These are phyloP conservation scores for Podospora comata DNA, from an alignment of 495 filamentous ascomycete species.

Conservation along the genomic window DNA sequence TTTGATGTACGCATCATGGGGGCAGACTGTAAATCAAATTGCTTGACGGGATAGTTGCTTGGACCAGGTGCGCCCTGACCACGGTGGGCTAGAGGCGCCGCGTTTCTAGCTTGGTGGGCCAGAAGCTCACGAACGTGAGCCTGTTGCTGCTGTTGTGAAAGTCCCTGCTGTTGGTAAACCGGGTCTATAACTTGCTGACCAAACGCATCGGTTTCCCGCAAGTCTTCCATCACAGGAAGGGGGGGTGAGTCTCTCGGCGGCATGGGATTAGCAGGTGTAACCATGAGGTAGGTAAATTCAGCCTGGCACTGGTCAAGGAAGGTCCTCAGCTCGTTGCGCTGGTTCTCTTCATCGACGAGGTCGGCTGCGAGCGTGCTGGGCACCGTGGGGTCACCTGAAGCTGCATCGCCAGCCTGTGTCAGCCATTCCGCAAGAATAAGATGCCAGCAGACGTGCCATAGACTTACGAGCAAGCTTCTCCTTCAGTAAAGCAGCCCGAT, in stretches of 20 bases:
- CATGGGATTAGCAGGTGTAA: constrained; percentile 59
- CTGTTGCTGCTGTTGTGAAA: constrained; percentile 31
- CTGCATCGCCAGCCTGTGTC: neutral
- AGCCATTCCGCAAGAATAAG: neutral
- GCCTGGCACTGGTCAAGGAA: constrained; percentile 61
- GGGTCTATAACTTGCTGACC: constrained; percentile 37
- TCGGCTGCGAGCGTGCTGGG: constrained; percentile 26
- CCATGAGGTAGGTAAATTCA: constrained; percentile 64
- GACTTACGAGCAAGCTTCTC: constrained; percentile 47
- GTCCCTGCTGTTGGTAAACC: constrained; percentile 28
- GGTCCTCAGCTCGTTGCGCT: constrained; percentile 56
- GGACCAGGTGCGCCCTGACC: constrained; percentile 44
- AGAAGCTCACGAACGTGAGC: constrained; percentile 41
- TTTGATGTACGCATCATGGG: constrained; percentile 47
- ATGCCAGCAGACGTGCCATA: neutral
- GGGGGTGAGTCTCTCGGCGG: constrained; percentile 55
- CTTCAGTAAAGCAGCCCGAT: constrained; percentile 44
- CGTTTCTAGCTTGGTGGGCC: constrained; percentile 37
- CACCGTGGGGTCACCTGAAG: constrained; percentile 13
- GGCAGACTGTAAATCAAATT: constrained; percentile 40
- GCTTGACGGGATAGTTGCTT: constrained; percentile 37
- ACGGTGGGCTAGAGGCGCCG: constrained; percentile 56
- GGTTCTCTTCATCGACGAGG: constrained; percentile 49
- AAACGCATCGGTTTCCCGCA: constrained; percentile 47
- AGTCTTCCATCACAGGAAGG: constrained; percentile 46